Evolutionary conservation across 2,329 filamentous ascomycete species (phyloP), one percentile per base, ranked within the genome.

Genomic region (Leptographium flavum): DNA sequence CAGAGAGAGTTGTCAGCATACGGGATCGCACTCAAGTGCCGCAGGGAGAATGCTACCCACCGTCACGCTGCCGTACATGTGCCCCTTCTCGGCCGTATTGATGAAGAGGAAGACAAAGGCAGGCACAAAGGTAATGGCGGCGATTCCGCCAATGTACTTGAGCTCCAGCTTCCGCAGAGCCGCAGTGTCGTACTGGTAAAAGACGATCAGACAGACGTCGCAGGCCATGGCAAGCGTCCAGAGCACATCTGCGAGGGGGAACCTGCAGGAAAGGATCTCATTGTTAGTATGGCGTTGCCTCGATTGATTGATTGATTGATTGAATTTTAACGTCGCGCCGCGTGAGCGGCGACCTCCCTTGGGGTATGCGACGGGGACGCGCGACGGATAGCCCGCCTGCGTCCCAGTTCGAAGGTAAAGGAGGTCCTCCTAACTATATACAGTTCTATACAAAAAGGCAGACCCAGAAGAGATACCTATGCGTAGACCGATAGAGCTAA

Each of bases 161-260:
- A 53, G 48, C 48, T 63, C 61, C 3, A 63, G 55, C 35, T 49
- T 55, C n/a, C 53, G 50, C 28, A 63, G 46, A 3, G 55, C 52
- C 43, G 54, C 51, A 4, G 56, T 48, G 27, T 62, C 60, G 39
- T 58, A 62, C 33, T 54, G 58, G n/a, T 55, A 53, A 38, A 58
- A 61, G 31, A 63, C 60, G 23, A 63, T 60, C 15, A 63, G 49
- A 32, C 58, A 61, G 21, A 62, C 60, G 33, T 63, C 57, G 25
- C 57, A 41, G 7, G 60, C 59, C 60, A 63, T 63, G 17, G 56
- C 59, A 1, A 62, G 53, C 7, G 60, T 63, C 60, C 60, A 63
- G 1, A 61, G 48, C 2, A 63, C 61, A 46, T 63, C 61, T 4
- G 61, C 59, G 13, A 62, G 47, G 0, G 61, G 61, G 21, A 63